A percentile compares a stretch with the other conserved stretches of the same genome.
Conservation (phyloP, 108 stramenopile genomes). For the Fragilariopsis cylindrus region DNA sequence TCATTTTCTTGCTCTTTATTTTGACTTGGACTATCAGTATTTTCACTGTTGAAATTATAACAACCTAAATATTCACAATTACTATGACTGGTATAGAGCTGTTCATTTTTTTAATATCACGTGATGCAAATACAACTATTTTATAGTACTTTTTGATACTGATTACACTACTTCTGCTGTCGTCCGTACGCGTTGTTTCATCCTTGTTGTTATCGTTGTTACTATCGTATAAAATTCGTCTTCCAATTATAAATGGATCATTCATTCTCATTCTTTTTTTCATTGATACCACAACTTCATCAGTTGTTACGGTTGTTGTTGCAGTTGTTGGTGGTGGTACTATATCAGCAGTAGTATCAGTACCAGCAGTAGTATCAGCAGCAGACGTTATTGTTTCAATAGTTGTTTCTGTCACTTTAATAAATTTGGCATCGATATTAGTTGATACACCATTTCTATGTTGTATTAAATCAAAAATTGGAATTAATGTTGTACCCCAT, state of each 20-base stretch:
- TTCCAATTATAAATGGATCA: too few relatives aligned
- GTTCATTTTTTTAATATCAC: slow-evolving; percentile 8
- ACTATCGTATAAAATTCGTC: too few relatives aligned
- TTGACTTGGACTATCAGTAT: neutral
- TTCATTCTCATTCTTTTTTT: too few relatives aligned
- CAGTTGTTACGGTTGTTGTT: too few relatives aligned
- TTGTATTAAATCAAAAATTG: slow-evolving; percentile 10
- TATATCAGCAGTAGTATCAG: neutral
- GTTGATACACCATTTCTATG: slow-evolving; percentile 7
- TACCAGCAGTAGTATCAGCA: too few relatives aligned
- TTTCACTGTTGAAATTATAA: neutral
- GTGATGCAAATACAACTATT: slow-evolving; percentile 3
- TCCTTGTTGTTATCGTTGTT: too few relatives aligned
- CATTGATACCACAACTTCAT: too few relatives aligned
- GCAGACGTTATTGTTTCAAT: neutral
- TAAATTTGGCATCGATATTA: slow-evolving; percentile 1
- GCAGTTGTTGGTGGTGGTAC: too few relatives aligned
- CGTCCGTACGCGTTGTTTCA: too few relatives aligned
- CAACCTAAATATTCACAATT: slow-evolving; percentile 11
- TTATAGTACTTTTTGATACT: neutral
- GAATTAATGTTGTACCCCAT: slow-evolving; percentile 8
- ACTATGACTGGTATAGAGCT: neutral
- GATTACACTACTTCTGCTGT: too few relatives aligned
- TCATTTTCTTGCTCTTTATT: too few relatives aligned
- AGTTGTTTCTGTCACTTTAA: neutral